Base-by-base conservation (phyloP, 2,329 filamentous ascomycete species). In the Colletotrichum kahawae region DNA sequence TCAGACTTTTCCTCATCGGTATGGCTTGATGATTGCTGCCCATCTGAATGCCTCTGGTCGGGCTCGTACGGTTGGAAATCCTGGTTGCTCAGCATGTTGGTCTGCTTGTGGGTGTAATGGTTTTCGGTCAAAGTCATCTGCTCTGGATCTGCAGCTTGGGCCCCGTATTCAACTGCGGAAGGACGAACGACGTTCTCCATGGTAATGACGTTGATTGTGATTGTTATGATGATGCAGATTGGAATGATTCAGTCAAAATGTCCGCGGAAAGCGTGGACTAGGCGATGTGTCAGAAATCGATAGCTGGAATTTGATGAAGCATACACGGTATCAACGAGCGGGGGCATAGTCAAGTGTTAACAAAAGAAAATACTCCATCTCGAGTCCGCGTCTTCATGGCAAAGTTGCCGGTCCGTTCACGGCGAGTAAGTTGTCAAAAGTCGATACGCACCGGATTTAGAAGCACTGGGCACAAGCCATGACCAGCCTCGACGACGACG, bases 391-490 rank as follows among this genome's bases (percentile, higher is more conserved):
- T 51, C 9, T 18, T 27, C 51, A 51, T 60, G 29, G 48, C 36
- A 29, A 68, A 68, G 56, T 62, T 57, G 18, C 56, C 67, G 67
- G 67, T 69, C 67, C 69, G 38, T 48, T 67, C 36, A 67, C 69
- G 63, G 56, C 29, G 33, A 63, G 43, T 57, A 56, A 72, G 48
- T 10, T 27, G 31, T 21, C 24, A 21, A 56, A 51, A 29, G 57
- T n/a, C 48, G n/a, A 33, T 56, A 59, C 34, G 57, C 36, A 34
- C 72, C 72, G 72, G 33, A 67, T 57, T 62, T 65, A 70, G 68
- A 62, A 51, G 43, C 27, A 27, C 16, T 6, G 33, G 56, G 56
- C 33, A 38, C 56, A 29, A 60, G 57, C 67, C 67, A 24, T 38
- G 27, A 33, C n/a, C 56, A 62, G 68, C 38, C 68, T 63, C 38